These are phyloP conservation scores for Rhytidhysteron rufulum DNA, from an alignment of 2,329 filamentous ascomycete genomes.

Conservation along the genomic window DNA sequence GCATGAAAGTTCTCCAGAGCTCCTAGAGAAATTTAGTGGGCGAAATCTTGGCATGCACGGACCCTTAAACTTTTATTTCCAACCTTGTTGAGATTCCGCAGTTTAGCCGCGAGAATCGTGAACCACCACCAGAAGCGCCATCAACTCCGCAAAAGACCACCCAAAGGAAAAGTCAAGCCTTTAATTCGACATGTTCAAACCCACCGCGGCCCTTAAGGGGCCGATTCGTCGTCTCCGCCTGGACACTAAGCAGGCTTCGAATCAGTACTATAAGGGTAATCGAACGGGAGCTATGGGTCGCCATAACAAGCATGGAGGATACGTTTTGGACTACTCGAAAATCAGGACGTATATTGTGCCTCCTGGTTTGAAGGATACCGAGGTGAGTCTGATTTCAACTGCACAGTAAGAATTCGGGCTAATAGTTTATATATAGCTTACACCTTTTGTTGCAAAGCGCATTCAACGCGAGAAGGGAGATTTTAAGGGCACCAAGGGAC, in stretches of 20 bases:
- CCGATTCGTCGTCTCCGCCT: conserved; percentile 72
- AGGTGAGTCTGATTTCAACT: conserved; percentile 9
- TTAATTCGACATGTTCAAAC: conserved; percentile 55
- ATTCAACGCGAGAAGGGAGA: conserved; percentile 41
- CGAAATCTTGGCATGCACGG: conserved; percentile 17
- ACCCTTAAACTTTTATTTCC: too few relatives aligned
- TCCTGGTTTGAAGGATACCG: conserved; percentile 56
- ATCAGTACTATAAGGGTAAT: conserved; percentile 97
- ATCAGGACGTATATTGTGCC: conserved; percentile 89
- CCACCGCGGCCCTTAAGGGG: conserved; percentile 64
- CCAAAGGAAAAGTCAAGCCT: not conserved
- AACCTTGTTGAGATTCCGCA: not conserved
- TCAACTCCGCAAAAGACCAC: not conserved
- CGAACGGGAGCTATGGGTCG: conserved; percentile 81
- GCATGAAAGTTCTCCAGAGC: conserved; percentile 2
- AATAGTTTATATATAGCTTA: too few relatives aligned
- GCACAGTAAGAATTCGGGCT: conserved; percentile 1
- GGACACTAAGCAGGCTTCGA: conserved; percentile 88
- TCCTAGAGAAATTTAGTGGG: conserved; percentile 6
- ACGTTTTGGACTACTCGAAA: conserved; percentile 78
- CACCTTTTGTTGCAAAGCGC: conserved; percentile 68
- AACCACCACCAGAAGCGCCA: not conserved
- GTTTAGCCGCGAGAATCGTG: conserved; percentile 2
- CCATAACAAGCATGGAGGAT: conserved; percentile 80
- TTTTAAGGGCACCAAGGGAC: conserved; percentile 20